Percentiles rank a stretch among this genome's conserved stretches.
Conservation (phyloP, 1,284 basidiomycete species). For the Entoloma clypeatum region DNA sequence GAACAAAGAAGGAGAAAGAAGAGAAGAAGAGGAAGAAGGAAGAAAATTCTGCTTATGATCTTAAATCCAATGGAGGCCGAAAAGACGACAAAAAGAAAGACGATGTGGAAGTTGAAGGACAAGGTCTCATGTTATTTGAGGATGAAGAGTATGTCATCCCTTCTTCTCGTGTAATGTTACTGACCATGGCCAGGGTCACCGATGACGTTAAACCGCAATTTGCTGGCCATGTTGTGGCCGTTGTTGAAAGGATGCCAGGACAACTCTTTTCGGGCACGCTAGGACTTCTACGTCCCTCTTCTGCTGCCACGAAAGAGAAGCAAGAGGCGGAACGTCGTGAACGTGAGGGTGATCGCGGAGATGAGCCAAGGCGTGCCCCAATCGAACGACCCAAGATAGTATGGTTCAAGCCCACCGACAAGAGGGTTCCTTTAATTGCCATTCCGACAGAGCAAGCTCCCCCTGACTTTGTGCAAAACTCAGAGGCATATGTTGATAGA, state of each 20-base stretch:
- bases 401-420: constrained; percentile 99
- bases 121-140: constrained; percentile 93
- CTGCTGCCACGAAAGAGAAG: constrained; percentile 98
- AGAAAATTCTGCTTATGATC: constrained; percentile 90
- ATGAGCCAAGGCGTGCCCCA: constrained; percentile 69
- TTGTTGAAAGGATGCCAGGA: constrained; percentile 97
- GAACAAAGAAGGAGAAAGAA: constrained; percentile 99
- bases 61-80: constrained; percentile 70
- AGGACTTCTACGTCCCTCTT: constrained; percentile 92
- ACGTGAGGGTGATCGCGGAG: constrained; percentile 88
- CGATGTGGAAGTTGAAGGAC: constrained; percentile 98
- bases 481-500: constrained; percentile 86
- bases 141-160: constrained; percentile 79
- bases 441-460: constrained; percentile 99
- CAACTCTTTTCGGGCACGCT: constrained; percentile 98
- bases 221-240: constrained; percentile 96
- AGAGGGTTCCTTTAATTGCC: constrained; percentile 97
- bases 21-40: constrained; percentile 99
- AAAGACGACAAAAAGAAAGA: constrained; percentile 99
- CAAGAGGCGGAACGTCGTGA: constrained; percentile 97
- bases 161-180: constrained; percentile 4
- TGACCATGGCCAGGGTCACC: constrained; percentile 63
- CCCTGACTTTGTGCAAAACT: constrained; percentile 91
- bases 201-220: constrained; percentile 96
- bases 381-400: constrained; percentile 97